These are phyloP conservation scores for Myotisia sp. DNA, from an alignment of 2,329 filamentous ascomycete species.

Conservation along the genomic window DNA sequence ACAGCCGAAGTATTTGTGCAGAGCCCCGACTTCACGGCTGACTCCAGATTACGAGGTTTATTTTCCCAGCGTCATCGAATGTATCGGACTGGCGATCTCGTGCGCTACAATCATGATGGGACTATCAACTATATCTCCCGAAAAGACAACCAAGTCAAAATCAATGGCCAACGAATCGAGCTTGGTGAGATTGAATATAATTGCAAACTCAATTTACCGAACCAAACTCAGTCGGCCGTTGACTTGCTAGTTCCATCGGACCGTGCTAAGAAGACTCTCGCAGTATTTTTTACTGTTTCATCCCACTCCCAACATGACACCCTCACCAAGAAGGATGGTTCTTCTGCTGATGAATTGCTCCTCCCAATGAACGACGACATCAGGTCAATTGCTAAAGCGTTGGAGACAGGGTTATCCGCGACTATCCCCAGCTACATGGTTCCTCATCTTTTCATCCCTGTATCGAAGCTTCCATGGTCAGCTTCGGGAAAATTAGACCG, in stretches of 20 bases:
- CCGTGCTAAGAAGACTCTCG: slow-evolving; percentile 9
- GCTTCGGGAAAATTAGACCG: slow-evolving; percentile 27
- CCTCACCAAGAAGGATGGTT: slow-evolving; percentile 8
- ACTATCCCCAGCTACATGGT: slow-evolving; percentile 25
- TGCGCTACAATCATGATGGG: slow-evolving; percentile 14
- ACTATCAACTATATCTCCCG: slow-evolving; percentile 15
- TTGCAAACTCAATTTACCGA: slow-evolving; percentile 8
- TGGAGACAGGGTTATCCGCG: slow-evolving; percentile 7
- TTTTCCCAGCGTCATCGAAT: slow-evolving; percentile 12
- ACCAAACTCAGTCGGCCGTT: slow-evolving; percentile 9
- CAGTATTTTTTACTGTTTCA: slow-evolving; percentile 9
- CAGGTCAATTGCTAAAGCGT: slow-evolving; percentile 8
- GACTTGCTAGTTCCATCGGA: slow-evolving; percentile 11
- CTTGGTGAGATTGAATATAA: slow-evolving; percentile 19
- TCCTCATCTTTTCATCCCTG: slow-evolving; percentile 23
- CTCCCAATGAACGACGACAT: slow-evolving; percentile 10
- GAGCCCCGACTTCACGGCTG: slow-evolving; percentile 23
- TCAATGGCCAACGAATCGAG: slow-evolving; percentile 20
- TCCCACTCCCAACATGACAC: neutral
- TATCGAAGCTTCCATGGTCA: slow-evolving; percentile 25
- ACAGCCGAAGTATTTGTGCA: slow-evolving; percentile 42
- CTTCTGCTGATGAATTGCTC: slow-evolving; percentile 9
- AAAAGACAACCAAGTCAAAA: slow-evolving; percentile 52
- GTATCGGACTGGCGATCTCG: slow-evolving; percentile 18
- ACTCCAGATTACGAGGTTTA: slow-evolving; percentile 7